Conservation (phyloP, 257 asterid species). For the Salvia miltiorrhiza region DNA sequence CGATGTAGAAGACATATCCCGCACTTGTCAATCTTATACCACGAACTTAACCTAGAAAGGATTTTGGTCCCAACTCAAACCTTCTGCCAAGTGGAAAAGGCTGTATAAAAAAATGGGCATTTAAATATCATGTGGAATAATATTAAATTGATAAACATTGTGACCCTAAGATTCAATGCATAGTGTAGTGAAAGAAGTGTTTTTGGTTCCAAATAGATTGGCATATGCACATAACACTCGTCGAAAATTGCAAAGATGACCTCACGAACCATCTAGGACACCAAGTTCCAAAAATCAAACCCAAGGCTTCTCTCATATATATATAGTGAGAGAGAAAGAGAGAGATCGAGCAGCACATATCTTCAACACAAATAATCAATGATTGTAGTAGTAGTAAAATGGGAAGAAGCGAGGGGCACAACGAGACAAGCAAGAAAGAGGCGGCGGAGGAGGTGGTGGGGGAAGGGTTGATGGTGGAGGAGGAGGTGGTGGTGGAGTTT, state of each 20-base stretch:
- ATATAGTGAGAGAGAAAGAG: not conserved
- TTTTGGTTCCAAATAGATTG: not conserved
- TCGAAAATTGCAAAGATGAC: not conserved
- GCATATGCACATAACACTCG: not conserved
- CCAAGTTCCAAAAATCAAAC: conserved; percentile 16
- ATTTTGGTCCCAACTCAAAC: too few relatives aligned
- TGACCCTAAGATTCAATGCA: conserved; percentile 2
- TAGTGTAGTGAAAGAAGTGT: not conserved
- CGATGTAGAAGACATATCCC: too few relatives aligned
- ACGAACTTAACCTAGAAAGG: too few relatives aligned
- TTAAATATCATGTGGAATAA: too few relatives aligned
- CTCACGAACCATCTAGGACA: conserved; percentile 14
- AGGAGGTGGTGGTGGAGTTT: conserved; percentile 25
- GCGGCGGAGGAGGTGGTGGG: conserved; percentile 10
- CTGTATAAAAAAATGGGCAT: too few relatives aligned
- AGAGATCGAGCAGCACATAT: not conserved
- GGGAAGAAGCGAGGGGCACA: conserved; percentile 24
- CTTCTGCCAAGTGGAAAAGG: too few relatives aligned
- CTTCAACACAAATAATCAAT: not conserved
- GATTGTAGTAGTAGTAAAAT: conserved; percentile 22
- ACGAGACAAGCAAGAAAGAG: conserved; percentile 17
- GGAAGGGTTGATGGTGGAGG: too few relatives aligned
- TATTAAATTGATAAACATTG: not conserved
- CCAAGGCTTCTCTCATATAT: not conserved
- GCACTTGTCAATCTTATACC: too few relatives aligned